These are phyloP conservation scores for Melampsora allii-populina DNA, from an alignment of 1,284 basidiomycete species.

Conservation along the genomic window DNA sequence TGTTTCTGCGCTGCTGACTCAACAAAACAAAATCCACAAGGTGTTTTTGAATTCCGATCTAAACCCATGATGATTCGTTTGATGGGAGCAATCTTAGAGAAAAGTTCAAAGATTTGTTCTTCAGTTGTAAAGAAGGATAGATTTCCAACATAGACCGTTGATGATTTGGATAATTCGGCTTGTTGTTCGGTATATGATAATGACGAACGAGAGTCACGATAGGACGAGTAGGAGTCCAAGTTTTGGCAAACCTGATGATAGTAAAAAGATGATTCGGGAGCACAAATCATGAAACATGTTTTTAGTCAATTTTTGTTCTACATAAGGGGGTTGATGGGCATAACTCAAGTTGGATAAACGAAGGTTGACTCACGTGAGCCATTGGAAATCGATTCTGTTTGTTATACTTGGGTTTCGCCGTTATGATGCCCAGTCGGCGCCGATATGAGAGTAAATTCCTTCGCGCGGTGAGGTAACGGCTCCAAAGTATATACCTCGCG, in stretches of 20 bases:
- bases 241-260: constrained; percentile 16
- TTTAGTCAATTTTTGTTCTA: no score
- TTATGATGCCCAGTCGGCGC: no score
- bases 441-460: no score
- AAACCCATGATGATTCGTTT: constrained; percentile 99
- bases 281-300: background rate
- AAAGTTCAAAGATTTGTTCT: constrained; percentile 98
- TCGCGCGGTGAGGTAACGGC: no score
- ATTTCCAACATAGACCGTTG: constrained; percentile 79
- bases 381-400: no score
- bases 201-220: constrained; percentile 54
- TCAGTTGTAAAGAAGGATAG: constrained; percentile 87
- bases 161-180: constrained; percentile 56
- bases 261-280: background rate
- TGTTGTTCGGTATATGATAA: constrained; percentile 54
- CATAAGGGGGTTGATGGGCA: no score
- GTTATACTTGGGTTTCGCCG: no score
- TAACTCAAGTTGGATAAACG: no score
- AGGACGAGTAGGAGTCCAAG: constrained; percentile 48
- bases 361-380: no score
- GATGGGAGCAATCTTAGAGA: constrained; percentile 86
- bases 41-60: constrained; percentile 94
- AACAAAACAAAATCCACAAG: constrained; percentile 98
- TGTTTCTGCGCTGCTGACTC: constrained; percentile 57
- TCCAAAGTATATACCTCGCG: no score